Evolutionary conservation across 2,329 filamentous ascomycete genomes (phyloP).

Genomic region (Monosporascus cannonballus): DNA sequence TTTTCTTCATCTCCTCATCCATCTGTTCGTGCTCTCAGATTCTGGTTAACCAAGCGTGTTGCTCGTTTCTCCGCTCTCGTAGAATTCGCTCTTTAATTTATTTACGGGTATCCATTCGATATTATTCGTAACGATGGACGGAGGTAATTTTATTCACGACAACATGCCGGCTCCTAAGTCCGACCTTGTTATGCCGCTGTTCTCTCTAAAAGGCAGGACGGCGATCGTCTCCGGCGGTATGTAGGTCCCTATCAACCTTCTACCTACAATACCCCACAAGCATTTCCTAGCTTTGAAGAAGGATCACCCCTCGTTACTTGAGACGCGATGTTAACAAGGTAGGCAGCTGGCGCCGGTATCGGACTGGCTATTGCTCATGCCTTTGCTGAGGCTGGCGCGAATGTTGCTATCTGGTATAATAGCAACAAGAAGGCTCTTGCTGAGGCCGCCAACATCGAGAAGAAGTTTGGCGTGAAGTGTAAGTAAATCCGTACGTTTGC

Average conservation of each 20-base stretch:
- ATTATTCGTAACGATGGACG: conserved; percentile 27
- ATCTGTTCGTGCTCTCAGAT: background rate
- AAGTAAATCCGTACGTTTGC: conserved; percentile 21
- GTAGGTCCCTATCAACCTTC: conserved; percentile 37
- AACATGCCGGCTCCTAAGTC: conserved; percentile 43
- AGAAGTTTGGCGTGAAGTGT: conserved; percentile 63
- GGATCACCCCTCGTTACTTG: background rate
- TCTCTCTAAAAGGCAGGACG: conserved; percentile 64
- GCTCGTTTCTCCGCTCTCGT: background rate
- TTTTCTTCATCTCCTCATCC: background rate
- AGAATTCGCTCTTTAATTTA: background rate
- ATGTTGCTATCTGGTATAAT: conserved; percentile 69
- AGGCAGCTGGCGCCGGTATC: conserved; percentile 43
- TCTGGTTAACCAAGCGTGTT: background rate
- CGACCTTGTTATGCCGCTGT: conserved; percentile 55
- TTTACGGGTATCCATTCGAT: background rate
- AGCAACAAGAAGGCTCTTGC: conserved; percentile 59
- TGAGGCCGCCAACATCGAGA: conserved; percentile 56
- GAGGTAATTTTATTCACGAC: conserved; percentile 50
- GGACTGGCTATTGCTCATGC: conserved; percentile 59
- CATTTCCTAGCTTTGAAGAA: background rate
- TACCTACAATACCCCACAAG: background rate
- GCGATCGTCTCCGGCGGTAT: conserved; percentile 57
- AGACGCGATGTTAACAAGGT: background rate
- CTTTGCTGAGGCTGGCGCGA: conserved; percentile 63